Percentiles rank a stretch among this genome's conserved stretches.
Evolutionary conservation across 148 eudicot genomes (phyloP).

Genomic region (Silene uniflora): DNA sequence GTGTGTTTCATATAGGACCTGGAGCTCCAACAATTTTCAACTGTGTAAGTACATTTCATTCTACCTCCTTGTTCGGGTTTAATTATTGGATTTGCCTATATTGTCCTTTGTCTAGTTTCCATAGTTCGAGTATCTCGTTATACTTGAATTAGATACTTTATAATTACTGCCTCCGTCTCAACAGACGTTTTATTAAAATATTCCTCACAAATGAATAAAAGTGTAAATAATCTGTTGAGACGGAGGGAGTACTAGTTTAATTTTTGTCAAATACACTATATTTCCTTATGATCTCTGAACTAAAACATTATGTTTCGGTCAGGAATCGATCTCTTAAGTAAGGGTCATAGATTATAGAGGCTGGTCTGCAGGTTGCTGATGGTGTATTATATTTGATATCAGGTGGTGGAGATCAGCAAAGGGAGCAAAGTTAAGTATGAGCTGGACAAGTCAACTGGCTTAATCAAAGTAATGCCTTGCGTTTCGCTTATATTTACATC

Average conservation of each 20-base stretch:
- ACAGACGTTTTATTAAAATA: no score
- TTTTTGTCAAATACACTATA: background rate
- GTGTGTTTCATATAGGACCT: slow-evolving; percentile 50
- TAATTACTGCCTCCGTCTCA: no score
- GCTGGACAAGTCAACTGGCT: slow-evolving; percentile 81
- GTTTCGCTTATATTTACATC: background rate
- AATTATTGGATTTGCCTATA: background rate
- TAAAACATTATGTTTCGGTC: background rate
- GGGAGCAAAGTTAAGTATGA: slow-evolving; percentile 96
- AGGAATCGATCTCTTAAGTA: background rate
- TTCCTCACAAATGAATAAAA: no score
- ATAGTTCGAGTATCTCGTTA: background rate
- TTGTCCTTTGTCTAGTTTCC: background rate
- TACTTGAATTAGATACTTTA: background rate
- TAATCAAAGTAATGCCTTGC: slow-evolving; percentile 55
- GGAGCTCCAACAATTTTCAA: slow-evolving; percentile 82
- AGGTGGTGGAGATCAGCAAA: slow-evolving; percentile 91
- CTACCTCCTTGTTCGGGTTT: background rate
- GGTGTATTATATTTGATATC: slow-evolving; percentile 20
- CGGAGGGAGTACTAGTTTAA: no score
- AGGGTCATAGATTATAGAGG: background rate
- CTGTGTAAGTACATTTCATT: slow-evolving; percentile 50
- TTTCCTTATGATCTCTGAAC: background rate
- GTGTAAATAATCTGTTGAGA: no score
- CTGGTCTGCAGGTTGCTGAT: background rate